Percentiles rank a stretch among this genome's conserved stretches.
phyloP scores from a whole-genome alignment of 257 asterid species.

The Mitragyna speciosa region DNA sequence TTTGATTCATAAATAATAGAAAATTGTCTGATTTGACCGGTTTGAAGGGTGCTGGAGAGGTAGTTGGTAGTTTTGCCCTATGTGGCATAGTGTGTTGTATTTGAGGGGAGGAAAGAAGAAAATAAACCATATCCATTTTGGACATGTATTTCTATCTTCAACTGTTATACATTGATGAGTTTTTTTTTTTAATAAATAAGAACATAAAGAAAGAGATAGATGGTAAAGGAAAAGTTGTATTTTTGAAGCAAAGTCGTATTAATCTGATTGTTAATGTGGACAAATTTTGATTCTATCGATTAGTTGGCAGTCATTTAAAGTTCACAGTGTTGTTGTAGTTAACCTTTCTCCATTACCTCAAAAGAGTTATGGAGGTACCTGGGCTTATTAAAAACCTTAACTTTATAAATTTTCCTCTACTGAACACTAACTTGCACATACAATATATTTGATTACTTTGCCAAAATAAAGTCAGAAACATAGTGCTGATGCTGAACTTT shows the following conservation, averaged over 20 bases:
- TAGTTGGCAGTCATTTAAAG: not conserved
- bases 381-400: no score
- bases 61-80: not conserved
- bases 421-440: no score
- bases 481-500: no score
- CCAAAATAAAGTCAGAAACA: no score
- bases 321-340: not conserved
- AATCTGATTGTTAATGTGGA: no score
- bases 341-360: not conserved
- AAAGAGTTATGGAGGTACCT: no score
- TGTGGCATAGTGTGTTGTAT: not conserved
- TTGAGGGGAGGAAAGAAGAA: not conserved
- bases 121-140: not conserved
- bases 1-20: not conserved
- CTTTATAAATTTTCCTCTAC: no score
- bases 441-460: no score
- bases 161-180: no score
- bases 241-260: not conserved
- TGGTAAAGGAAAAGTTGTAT: not conserved
- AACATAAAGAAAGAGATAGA: not conserved
- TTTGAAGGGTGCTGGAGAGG: not conserved
- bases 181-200: no score
- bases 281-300: no score
- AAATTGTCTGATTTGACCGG: not conserved
- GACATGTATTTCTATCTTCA: not conserved